A percentile compares a stretch with the other conserved stretches of the same genome.
Conservation (phyloP, 495 filamentous ascomycete species). For the Penicillium tannophilum region DNA sequence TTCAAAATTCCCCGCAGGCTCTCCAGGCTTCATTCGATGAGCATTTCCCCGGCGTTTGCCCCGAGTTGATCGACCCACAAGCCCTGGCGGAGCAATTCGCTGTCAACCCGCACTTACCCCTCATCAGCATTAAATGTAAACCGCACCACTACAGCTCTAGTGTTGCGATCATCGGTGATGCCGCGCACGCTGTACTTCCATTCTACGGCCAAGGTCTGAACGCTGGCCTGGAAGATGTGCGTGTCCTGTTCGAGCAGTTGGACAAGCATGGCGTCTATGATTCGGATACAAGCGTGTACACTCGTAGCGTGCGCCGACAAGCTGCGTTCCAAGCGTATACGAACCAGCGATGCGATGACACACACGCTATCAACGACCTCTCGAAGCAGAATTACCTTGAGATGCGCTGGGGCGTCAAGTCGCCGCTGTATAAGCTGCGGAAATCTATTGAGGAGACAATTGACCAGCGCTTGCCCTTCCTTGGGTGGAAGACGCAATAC, state of each 20-base stretch:
- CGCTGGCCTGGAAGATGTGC: constrained; percentile 80
- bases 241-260: constrained; percentile 74
- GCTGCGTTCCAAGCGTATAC: constrained; percentile 75
- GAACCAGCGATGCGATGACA: constrained; percentile 69
- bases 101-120: constrained; percentile 81
- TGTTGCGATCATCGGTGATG: constrained; percentile 88
- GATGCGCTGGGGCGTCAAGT: constrained; percentile 83
- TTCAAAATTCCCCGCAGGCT: constrained; percentile 57
- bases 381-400: constrained; percentile 90
- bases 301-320: constrained; percentile 44
- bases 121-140: constrained; percentile 88
- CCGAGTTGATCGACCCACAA: constrained; percentile 69
- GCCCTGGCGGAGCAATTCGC: constrained; percentile 72
- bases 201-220: constrained; percentile 94
- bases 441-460: constrained; percentile 88
- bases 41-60: constrained; percentile 84
- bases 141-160: constrained; percentile 80
- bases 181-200: constrained; percentile 96
- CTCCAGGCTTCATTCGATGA: constrained; percentile 73
- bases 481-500: constrained; percentile 92
- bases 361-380: constrained; percentile 88
- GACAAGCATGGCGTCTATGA: constrained; percentile 62
- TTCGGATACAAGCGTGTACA: constrained; percentile 30
- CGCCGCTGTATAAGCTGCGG: constrained; percentile 70
- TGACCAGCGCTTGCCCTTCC: constrained; percentile 67